Evolutionary conservation across 73 alveolate species (phyloP).

Genomic region (Tetrahymena thermophila): DNA sequence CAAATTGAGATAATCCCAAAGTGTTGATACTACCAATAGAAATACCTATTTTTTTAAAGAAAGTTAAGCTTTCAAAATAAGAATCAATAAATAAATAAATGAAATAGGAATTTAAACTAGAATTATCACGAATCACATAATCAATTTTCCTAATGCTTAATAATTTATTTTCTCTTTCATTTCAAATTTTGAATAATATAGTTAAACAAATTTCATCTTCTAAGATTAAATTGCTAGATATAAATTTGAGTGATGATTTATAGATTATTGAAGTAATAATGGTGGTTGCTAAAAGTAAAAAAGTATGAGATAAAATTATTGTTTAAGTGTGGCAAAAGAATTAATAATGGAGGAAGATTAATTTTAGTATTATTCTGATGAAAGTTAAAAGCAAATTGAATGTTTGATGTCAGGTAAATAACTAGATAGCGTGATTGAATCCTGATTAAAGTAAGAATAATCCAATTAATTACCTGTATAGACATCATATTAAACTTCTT

Average conservation of each 20-base stretch:
- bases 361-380: background rate
- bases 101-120: no score
- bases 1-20: conserved; percentile 35
- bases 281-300: background rate
- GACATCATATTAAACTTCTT: conserved; percentile 53
- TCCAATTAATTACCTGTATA: conserved; percentile 34
- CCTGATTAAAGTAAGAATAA: background rate
- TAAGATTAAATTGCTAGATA: no score
- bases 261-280: background rate
- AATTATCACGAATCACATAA: background rate
- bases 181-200: no score
- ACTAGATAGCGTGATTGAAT: background rate
- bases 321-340: background rate
- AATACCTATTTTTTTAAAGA: conserved; percentile 25
- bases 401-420: background rate
- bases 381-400: no score
- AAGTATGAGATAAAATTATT: background rate
- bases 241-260: no score
- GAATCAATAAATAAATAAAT: background rate
- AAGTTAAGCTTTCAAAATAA: background rate
- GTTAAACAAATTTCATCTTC: no score
- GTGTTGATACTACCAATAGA: conserved; percentile 60
- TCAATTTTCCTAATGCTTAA: no score
- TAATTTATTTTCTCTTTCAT: background rate
- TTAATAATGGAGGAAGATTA: background rate